Evolutionary conservation across 2,329 filamentous ascomycete species (phyloP).

Genomic region (Akanthomyces dipterigenus): DNA sequence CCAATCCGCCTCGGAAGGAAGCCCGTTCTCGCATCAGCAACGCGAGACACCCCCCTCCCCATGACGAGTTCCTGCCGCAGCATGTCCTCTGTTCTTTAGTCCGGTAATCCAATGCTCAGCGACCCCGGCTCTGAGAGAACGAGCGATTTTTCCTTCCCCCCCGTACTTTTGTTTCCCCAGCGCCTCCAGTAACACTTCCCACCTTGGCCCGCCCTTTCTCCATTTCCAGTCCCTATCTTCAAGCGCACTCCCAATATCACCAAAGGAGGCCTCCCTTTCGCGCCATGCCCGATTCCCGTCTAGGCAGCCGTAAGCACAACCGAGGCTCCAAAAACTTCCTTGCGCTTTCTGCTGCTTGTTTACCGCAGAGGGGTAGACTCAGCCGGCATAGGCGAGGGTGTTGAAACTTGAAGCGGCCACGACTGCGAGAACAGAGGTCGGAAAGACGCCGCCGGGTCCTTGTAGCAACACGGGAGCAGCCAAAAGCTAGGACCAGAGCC

Average conservation of each 20-base stretch:
- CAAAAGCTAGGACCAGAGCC: background rate
- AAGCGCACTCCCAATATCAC: background rate
- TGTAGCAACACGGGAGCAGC: background rate
- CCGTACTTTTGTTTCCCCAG: background rate
- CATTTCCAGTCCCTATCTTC: background rate
- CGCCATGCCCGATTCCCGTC: background rate
- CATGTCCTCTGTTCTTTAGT: constrained; percentile 60
- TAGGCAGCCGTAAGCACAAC: background rate
- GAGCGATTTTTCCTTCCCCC: constrained; percentile 30
- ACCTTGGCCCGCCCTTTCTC: background rate
- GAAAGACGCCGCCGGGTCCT: background rate
- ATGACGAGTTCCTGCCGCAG: background rate
- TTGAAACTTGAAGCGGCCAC: no score
- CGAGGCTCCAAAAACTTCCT: background rate
- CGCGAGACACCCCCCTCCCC: background rate
- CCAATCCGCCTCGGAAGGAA: background rate
- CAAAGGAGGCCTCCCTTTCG: constrained; percentile 1
- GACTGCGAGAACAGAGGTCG: background rate
- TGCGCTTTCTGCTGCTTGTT: background rate
- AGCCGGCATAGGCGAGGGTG: background rate
- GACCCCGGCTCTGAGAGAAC: constrained; percentile 57
- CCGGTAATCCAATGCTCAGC: constrained; percentile 51
- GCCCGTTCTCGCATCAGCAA: background rate
- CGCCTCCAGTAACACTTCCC: background rate
- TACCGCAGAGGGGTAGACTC: background rate